Percentiles rank a stretch among this genome's conserved stretches.
phyloP scores from a whole-genome alignment of 176 grass and related monocot genomes.

The Oryza brachyantha region DNA sequence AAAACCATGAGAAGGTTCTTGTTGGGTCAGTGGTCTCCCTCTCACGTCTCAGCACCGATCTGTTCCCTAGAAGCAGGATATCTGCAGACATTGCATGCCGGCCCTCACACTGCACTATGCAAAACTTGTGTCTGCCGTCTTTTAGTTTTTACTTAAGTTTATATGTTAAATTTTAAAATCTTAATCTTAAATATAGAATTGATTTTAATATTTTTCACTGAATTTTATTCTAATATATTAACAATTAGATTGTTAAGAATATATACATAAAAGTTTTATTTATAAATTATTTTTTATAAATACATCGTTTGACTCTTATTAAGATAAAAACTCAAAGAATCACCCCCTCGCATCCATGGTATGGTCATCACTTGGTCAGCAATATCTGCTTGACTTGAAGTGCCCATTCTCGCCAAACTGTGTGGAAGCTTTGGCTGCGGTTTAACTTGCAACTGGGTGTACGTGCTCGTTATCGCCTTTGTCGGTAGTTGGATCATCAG shows the following conservation, averaged over 20 bases:
- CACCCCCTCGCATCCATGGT: neutral
- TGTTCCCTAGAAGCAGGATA: conserved; percentile 32
- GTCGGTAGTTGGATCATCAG: conserved; percentile 9
- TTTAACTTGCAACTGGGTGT: conserved; percentile 16
- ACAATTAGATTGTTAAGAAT: too few relatives aligned
- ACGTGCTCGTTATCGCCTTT: neutral
- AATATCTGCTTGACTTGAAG: conserved; percentile 18
- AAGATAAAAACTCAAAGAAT: too few relatives aligned
- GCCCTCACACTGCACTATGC: neutral
- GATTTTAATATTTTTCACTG: too few relatives aligned
- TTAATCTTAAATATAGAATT: too few relatives aligned
- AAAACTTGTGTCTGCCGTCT: too few relatives aligned
- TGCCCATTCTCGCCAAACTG: conserved; percentile 18
- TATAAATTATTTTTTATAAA: too few relatives aligned
- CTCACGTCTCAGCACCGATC: neutral
- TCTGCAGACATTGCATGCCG: conserved; percentile 6
- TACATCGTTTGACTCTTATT: too few relatives aligned
- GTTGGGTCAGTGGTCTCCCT: conserved; percentile 18
- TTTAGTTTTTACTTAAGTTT: too few relatives aligned
- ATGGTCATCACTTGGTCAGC: conserved; percentile 34
- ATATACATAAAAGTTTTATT: too few relatives aligned
- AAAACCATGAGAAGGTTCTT: conserved; percentile 13
- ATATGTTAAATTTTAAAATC: too few relatives aligned
- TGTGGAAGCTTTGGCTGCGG: conserved; percentile 7
- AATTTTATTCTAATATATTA: too few relatives aligned